These are phyloP conservation scores for Triangularia verruculosa DNA, from an alignment of 2,329 filamentous ascomycete genomes.

Conservation along the genomic window DNA sequence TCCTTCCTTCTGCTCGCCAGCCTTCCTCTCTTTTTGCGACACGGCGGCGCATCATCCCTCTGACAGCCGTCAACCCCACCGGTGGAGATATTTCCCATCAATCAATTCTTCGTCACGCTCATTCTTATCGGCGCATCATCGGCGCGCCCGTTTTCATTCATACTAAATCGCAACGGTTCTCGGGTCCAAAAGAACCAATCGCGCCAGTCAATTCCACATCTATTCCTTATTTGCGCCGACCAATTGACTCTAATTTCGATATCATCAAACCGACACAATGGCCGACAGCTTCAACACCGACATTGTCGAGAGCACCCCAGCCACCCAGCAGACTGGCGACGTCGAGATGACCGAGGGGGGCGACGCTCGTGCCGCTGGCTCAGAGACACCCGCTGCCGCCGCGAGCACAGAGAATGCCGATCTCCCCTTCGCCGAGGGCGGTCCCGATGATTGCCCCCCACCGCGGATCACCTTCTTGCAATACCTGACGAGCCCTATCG, in stretches of 20 bases:
- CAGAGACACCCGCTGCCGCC: conserved; percentile 24
- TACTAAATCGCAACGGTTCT: not conserved
- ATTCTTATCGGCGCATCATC: not conserved
- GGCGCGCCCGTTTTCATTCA: not conserved
- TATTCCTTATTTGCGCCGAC: not conserved
- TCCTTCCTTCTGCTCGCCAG: not conserved
- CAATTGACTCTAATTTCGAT: not conserved
- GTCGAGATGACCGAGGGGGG: conserved; percentile 31
- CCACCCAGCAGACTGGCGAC: conserved; percentile 21
- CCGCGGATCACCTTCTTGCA: conserved; percentile 48
- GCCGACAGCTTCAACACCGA: conserved; percentile 31
- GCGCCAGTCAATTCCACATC: not conserved
- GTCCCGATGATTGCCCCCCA: conserved; percentile 33
- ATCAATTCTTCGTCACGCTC: not conserved
- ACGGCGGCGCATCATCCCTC: not conserved
- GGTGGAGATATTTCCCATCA: not conserved
- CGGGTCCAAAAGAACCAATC: not conserved
- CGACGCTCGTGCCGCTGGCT: conserved; percentile 29
- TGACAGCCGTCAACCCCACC: not conserved
- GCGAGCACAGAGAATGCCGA: conserved; percentile 38
- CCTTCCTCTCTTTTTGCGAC: not conserved
- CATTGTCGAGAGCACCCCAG: conserved; percentile 30
- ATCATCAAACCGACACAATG: conserved; percentile 21
- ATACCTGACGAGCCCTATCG: conserved; percentile 67
- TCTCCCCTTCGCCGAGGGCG: conserved; percentile 40